Percentiles rank a stretch among this genome's conserved stretches.
Conservation (phyloP, 2,329 filamentous ascomycete species). For the Venturia asperata region DNA sequence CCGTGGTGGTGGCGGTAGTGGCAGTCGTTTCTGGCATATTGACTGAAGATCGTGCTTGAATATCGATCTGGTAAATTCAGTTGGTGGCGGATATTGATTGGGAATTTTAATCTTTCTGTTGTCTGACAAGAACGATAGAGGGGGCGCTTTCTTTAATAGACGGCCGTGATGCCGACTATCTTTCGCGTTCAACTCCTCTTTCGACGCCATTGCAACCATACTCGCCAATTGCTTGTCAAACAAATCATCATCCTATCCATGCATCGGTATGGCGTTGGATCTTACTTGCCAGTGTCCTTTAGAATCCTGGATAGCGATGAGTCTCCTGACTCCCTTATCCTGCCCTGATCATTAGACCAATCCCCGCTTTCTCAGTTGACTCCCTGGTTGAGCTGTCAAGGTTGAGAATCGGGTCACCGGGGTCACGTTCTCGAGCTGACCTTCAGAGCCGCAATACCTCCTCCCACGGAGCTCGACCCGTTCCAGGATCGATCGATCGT, state of each 20-base stretch:
- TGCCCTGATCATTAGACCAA: neutral
- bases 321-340: constrained; percentile 12
- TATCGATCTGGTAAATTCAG: neutral
- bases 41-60: neutral
- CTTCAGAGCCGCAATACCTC: neutral
- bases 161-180: neutral
- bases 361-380: neutral
- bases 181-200: neutral
- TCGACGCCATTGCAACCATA: neutral
- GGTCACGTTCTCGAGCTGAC: neutral
- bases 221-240: neutral
- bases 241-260: neutral
- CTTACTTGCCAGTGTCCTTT: neutral
- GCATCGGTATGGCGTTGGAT: neutral
- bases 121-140: neutral
- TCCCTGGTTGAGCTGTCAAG: neutral
- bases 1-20: neutral
- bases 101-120: neutral
- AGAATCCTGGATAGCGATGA: neutral
- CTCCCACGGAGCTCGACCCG: neutral
- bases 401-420: neutral
- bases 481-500: neutral
- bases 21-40: neutral
- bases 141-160: neutral
- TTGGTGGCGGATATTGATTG: neutral